Evolutionary conservation across 108 stramenopile species (phyloP), one percentile per base, ranked within the genome.

Genomic region (Hondaea fermentalgiana): DNA sequence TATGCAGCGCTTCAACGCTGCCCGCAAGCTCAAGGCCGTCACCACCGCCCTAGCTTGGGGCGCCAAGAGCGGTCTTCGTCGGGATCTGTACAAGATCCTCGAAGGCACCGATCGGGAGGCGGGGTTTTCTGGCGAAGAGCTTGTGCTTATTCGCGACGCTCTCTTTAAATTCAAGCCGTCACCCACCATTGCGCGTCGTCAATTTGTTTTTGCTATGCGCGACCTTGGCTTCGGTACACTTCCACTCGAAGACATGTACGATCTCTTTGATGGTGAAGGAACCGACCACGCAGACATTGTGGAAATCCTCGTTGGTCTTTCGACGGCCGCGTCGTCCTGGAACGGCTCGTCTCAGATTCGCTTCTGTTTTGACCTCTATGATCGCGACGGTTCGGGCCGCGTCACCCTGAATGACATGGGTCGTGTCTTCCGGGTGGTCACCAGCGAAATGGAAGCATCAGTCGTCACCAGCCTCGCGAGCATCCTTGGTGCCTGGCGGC

Each of bases 211-310:
- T 35, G 76, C 76, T 12, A 83, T 83, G 76, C 45, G 25, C 49
- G 76, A 83, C 51, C 51, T 83, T 12, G 76, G 76, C n/a, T 83
- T 25, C 2, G 76, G 49, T 17, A 53, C 49, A 16, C 76, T 83
- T 1, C 76, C 76, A 0, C 51, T 83, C 43, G 76, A 83, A 12
- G 76, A 47, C 10, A 83, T 83, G n/a, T 83, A 83, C 28, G 76
- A 83, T 35, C 28, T 83, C 19, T 83, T 83, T 23, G 76, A 83
- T 23, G 49, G 6, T 6, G 51, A 43, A 2, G 51, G 76, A 6
- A 83, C 44, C 51, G 76, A 83, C 45, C n/a, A 12, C n/a, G 76
- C 76, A 6, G 76, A 83, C 76, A 83, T 83, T 23, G 76, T 83
- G 17, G 76, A 83, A 1, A 83, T 83, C 51, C 45, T 83, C 28